phyloP scores from a whole-genome alignment of 2,329 filamentous ascomycete genomes.

The Fusarium cyanostomum region DNA sequence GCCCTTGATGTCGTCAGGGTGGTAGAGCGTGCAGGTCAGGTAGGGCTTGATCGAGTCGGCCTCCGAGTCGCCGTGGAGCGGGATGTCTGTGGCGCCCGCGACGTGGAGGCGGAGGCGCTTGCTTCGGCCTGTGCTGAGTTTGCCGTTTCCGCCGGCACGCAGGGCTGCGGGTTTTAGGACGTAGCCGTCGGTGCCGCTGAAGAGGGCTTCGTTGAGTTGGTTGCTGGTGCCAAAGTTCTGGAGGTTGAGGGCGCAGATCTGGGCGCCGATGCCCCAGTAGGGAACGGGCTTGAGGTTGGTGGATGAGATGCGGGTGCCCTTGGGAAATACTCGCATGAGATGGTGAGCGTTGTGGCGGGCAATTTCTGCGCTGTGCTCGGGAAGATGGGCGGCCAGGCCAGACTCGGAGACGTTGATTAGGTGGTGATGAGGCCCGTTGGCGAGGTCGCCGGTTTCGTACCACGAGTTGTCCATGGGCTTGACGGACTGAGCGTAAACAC shows the following conservation, averaged over 20 bases:
- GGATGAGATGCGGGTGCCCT: conserved; percentile 74
- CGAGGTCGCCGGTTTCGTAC: conserved; percentile 61
- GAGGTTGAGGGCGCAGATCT: conserved; percentile 76
- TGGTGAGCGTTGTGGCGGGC: conserved; percentile 69
- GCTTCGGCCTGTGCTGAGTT: conserved; percentile 55
- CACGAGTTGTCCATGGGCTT: conserved; percentile 74
- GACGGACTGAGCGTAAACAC: conserved; percentile 75
- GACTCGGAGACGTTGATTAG: conserved; percentile 76
- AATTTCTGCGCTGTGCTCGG: conserved; percentile 57
- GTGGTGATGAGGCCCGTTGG: conserved; percentile 70
- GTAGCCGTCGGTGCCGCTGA: conserved; percentile 71
- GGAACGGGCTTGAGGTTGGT: conserved; percentile 69
- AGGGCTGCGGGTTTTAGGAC: conserved; percentile 71
- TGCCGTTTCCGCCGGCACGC: conserved; percentile 63
- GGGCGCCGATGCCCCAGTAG: conserved; percentile 74
- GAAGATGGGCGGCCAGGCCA: conserved; percentile 63
- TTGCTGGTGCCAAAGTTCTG: conserved; percentile 72
- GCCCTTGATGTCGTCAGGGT: conserved; percentile 61
- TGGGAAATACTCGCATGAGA: conserved; percentile 76
- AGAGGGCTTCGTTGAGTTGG: conserved; percentile 75
- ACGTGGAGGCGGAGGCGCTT: conserved; percentile 66
- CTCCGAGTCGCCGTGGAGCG: conserved; percentile 60
- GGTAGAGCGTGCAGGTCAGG: conserved; percentile 70
- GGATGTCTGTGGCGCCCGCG: conserved; percentile 70
- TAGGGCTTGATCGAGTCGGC: conserved; percentile 69